Percentiles rank a stretch among this genome's conserved stretches.
phyloP scores from a whole-genome alignment of 192 early-diverging fungal species.

The Phlyctochytrium arcticum region DNA sequence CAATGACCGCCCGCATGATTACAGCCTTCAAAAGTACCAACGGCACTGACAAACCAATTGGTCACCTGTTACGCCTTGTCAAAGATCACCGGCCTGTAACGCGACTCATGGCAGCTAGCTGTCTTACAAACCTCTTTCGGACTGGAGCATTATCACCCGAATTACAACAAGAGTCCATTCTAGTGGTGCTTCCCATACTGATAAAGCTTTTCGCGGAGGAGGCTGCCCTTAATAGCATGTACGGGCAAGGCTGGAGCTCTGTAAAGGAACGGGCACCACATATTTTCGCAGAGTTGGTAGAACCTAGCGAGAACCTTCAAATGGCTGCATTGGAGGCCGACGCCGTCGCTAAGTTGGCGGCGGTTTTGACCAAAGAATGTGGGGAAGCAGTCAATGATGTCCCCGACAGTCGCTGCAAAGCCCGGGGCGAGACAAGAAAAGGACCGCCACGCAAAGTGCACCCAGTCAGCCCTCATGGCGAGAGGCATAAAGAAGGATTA shows the following conservation, averaged over 20 bases:
- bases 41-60: slow-evolving; percentile 33
- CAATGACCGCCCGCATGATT: slow-evolving; percentile 48
- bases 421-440: neutral
- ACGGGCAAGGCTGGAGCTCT: slow-evolving; percentile 16
- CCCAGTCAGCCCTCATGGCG: slow-evolving; percentile 19
- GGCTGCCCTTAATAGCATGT: slow-evolving; percentile 17
- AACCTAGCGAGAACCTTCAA: slow-evolving; percentile 69
- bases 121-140: slow-evolving; percentile 64
- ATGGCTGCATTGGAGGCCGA: slow-evolving; percentile 72
- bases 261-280: slow-evolving; percentile 66
- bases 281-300: slow-evolving; percentile 66
- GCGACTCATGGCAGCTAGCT: slow-evolving; percentile 66
- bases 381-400: neutral
- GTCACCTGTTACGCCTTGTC: slow-evolving; percentile 60
- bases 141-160: slow-evolving; percentile 51
- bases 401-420: neutral
- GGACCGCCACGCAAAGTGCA: too few relatives aligned
- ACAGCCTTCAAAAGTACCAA: slow-evolving; percentile 43
- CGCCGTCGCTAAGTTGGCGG: slow-evolving; percentile 60
- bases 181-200: slow-evolving; percentile 60
- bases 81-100: slow-evolving; percentile 63
- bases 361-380: slow-evolving; percentile 42
- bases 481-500: too few relatives aligned
- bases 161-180: slow-evolving; percentile 46
- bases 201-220: slow-evolving; percentile 65